Conservation (phyloP, 805 yeast species). For the Kuraishia capsulata region DNA sequence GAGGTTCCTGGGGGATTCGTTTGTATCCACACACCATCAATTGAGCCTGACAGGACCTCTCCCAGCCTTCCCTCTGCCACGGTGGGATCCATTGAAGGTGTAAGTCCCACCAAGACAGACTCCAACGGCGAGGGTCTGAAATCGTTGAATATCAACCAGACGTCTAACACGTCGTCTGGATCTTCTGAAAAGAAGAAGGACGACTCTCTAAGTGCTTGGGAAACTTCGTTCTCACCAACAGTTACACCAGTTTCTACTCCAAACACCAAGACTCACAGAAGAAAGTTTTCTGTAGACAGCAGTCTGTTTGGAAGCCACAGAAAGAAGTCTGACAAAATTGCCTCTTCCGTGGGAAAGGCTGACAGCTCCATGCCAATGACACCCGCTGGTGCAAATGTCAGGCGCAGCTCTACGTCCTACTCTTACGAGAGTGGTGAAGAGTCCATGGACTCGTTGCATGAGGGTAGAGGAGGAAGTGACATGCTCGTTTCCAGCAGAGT, state of each 20-base stretch:
- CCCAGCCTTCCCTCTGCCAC: neutral
- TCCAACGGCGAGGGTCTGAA: slow-evolving; percentile 1
- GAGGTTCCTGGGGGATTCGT: slow-evolving; percentile 94
- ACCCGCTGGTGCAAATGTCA: slow-evolving; percentile 28
- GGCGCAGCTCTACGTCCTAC: slow-evolving; percentile 19
- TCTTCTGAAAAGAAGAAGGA: slow-evolving; percentile 3
- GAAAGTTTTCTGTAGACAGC: slow-evolving; percentile 58
- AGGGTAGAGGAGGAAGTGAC: slow-evolving; percentile 41
- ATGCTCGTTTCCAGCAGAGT: slow-evolving; percentile 53
- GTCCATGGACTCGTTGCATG: slow-evolving; percentile 48
- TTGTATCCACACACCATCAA: slow-evolving; percentile 61
- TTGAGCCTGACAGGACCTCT: slow-evolving; percentile 7
- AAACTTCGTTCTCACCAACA: slow-evolving; percentile 18
- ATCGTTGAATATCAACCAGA: slow-evolving; percentile 19
- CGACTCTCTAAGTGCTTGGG: slow-evolving; percentile 9
- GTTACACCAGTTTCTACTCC: neutral
- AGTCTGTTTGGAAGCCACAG: slow-evolving; percentile 42
- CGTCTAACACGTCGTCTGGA: slow-evolving; percentile 19
- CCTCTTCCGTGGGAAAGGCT: slow-evolving; percentile 27
- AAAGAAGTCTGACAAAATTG: slow-evolving; percentile 35
- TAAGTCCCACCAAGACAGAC: slow-evolving; percentile 1
- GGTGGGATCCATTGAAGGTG: neutral
- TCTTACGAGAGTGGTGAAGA: slow-evolving; percentile 43
- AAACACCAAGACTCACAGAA: slow-evolving; percentile 35
- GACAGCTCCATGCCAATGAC: slow-evolving; percentile 21